These are phyloP conservation scores for Morella rubra DNA, from an alignment of 306 rosid species.

Conservation along the genomic window DNA sequence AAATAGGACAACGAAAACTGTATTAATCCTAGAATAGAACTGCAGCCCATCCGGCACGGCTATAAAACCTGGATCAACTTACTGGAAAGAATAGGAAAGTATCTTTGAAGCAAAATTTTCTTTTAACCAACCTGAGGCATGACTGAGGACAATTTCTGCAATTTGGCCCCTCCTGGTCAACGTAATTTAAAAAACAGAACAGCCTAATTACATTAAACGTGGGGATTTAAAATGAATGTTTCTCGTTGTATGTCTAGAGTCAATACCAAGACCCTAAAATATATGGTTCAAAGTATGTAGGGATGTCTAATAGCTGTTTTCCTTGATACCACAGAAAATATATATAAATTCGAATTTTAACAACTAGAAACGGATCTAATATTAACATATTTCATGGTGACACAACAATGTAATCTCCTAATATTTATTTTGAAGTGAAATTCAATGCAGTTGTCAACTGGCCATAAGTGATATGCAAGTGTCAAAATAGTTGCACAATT, in stretches of 20 bases:
- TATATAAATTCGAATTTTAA: not conserved
- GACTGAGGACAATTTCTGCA: not conserved
- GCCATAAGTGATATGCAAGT: not conserved
- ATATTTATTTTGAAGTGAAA: not conserved
- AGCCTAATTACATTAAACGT: not conserved
- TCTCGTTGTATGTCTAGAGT: not conserved
- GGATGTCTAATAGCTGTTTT: not conserved
- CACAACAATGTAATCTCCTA: not conserved
- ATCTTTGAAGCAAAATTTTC: not conserved
- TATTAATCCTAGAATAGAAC: not conserved
- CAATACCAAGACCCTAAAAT: not conserved
- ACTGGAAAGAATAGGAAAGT: not conserved
- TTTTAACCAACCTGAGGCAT: not conserved
- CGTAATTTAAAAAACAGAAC: not conserved
- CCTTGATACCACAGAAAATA: not conserved
- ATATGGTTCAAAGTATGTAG: not conserved
- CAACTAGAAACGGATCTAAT: not conserved
- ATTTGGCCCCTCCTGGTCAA: not conserved
- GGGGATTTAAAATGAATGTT: not conserved
- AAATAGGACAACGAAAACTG: not conserved
- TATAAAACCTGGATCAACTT: not conserved
- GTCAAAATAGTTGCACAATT: not conserved
- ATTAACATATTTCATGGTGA: not conserved
- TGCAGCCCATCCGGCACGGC: not conserved
- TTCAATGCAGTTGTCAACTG: not conserved